Percentiles rank a stretch among this genome's conserved stretches.
Evolutionary conservation across 208 protist genomes (phyloP).

Genomic region (Wallacemonas rigidus): DNA sequence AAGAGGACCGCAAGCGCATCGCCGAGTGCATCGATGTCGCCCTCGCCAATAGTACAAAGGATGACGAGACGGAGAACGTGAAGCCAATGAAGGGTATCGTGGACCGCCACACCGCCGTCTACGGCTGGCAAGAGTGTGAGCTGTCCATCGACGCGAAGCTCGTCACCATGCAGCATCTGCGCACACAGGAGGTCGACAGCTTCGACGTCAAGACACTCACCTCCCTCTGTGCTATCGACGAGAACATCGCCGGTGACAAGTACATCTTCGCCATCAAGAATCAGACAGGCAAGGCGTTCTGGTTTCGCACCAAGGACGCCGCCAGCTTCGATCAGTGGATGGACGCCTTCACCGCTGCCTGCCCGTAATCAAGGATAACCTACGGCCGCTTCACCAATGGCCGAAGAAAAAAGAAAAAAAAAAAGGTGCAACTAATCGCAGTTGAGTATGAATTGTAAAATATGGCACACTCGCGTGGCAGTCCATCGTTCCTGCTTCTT

Average conservation of each 20-base stretch:
- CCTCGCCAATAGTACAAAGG: slow-evolving; percentile 39
- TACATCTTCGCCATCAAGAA: slow-evolving; percentile 89
- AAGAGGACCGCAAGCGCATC: slow-evolving; percentile 61
- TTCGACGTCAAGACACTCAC: slow-evolving; percentile 63
- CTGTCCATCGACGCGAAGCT: slow-evolving; percentile 51
- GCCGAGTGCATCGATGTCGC: slow-evolving; percentile 57
- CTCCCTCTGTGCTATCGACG: slow-evolving; percentile 86
- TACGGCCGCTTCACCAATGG: not conserved
- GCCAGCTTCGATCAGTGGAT: slow-evolving; percentile 66
- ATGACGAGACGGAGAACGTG: slow-evolving; percentile 38
- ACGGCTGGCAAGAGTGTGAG: slow-evolving; percentile 81
- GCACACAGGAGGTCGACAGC: slow-evolving; percentile 42
- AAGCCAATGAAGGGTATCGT: slow-evolving; percentile 45
- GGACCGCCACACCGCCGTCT: slow-evolving; percentile 70
- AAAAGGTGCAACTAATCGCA: not conserved
- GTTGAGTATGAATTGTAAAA: not conserved
- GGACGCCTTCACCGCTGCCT: slow-evolving; percentile 56
- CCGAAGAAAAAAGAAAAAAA: not conserved
- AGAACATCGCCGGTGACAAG: slow-evolving; percentile 61
- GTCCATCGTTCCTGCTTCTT: not conserved
- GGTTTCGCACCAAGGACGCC: slow-evolving; percentile 64
- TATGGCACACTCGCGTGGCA: not conserved
- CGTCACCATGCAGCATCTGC: slow-evolving; percentile 47
- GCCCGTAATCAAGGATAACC: slow-evolving; percentile 23
- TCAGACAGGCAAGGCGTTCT: slow-evolving; percentile 79